Conservation (phyloP, 495 filamentous ascomycete genomes). For the Talaromyces ruber region DNA sequence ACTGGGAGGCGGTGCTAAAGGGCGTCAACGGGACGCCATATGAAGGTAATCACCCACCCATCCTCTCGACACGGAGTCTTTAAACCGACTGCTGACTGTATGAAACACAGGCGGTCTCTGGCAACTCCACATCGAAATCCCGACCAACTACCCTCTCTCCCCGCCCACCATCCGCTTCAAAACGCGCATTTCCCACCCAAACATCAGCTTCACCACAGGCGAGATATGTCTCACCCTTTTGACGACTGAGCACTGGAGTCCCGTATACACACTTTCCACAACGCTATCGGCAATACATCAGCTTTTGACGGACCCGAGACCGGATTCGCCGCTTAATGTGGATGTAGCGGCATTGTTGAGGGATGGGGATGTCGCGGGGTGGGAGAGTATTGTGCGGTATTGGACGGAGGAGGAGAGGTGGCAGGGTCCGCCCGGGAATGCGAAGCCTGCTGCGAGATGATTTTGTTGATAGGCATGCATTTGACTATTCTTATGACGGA, state of each 20-base stretch:
- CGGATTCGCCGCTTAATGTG: constrained; percentile 81
- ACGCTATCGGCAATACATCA: constrained; percentile 71
- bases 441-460: constrained; percentile 4
- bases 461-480: not conserved
- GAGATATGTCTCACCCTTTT: constrained; percentile 92
- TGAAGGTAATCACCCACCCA: constrained; percentile 43
- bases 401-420: constrained; percentile 53
- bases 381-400: constrained; percentile 73
- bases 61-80: not conserved
- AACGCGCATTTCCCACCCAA: constrained; percentile 79
- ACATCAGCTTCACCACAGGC: constrained; percentile 70
- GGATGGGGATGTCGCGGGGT: constrained; percentile 65
- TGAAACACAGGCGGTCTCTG: constrained; percentile 61
- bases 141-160: constrained; percentile 64
- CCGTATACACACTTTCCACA: constrained; percentile 69
- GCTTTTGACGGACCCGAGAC: constrained; percentile 65
- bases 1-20: constrained; percentile 74
- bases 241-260: constrained; percentile 69
- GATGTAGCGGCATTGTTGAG: constrained; percentile 76
- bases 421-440: constrained; percentile 14
- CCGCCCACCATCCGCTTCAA: constrained; percentile 72
- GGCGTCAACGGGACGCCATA: constrained; percentile 62
- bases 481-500: not conserved
- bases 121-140: constrained; percentile 71
- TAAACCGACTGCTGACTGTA: not conserved